These are phyloP conservation scores for Macrolepiota albuminosa DNA, from an alignment of 768 basidiomycete genomes.

Conservation along the genomic window DNA sequence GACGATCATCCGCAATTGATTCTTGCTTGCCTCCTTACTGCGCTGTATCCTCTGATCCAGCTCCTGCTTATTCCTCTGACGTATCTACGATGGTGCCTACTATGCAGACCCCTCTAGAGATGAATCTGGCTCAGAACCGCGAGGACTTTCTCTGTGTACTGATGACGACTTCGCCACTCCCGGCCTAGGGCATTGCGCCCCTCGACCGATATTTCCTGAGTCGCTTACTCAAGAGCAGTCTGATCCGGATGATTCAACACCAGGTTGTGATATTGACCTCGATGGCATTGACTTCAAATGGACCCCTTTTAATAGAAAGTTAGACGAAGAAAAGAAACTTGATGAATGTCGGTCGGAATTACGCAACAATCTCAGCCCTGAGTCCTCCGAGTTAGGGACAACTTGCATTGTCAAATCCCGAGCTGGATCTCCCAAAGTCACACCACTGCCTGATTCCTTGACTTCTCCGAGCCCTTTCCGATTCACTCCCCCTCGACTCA, in stretches of 20 bases:
- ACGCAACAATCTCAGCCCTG: background rate
- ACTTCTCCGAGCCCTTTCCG: conserved; percentile 23
- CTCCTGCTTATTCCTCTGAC: conserved; percentile 18
- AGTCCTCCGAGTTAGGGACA: no score
- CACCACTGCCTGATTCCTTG: conserved; percentile 9
- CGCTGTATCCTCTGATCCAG: conserved; percentile 10
- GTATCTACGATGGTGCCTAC: conserved; percentile 10
- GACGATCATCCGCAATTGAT: conserved; percentile 9
- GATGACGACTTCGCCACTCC: conserved; percentile 34
- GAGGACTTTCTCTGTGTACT: background rate
- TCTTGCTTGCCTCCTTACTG: conserved; percentile 9
- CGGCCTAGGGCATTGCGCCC: conserved; percentile 34
- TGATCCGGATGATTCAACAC: conserved; percentile 30
- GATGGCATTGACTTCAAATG: conserved; percentile 49
- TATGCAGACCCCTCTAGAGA: conserved; percentile 15
- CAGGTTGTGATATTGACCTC: conserved; percentile 32
- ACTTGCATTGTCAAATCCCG: background rate
- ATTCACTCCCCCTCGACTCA: conserved; percentile 17
- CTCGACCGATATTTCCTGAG: conserved; percentile 42
- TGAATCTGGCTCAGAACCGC: conserved; percentile 15
- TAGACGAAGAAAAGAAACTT: background rate
- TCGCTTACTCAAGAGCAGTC: conserved; percentile 48
- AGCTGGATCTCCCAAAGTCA: background rate
- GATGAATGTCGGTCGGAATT: background rate
- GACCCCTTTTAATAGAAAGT: conserved; percentile 43